Percentiles rank a stretch among this genome's conserved stretches.
These are phyloP conservation scores for Gossypium rotundifolium DNA, from an alignment of 345 rosid genomes.

Conservation along the genomic window DNA sequence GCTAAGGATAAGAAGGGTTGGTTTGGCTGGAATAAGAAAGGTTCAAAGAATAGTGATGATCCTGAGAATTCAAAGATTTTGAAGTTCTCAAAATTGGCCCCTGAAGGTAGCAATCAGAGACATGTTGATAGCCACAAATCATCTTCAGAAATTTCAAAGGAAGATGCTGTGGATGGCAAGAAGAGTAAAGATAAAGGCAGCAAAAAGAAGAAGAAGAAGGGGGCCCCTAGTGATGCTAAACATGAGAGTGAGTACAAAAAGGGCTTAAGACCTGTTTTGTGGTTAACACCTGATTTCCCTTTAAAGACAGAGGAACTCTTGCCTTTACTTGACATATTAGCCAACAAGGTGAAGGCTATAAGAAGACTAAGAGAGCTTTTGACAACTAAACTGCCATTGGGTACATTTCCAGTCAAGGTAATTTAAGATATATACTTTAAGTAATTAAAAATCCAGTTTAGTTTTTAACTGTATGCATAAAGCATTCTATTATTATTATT, in stretches of 20 bases:
- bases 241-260: slow-evolving; percentile 89
- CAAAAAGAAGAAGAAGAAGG: slow-evolving; percentile 86
- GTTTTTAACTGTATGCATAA: not conserved
- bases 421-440: not conserved
- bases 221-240: slow-evolving; percentile 43
- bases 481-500: not conserved
- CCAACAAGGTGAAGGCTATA: slow-evolving; percentile 94
- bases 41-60: slow-evolving; percentile 51
- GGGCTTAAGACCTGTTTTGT: slow-evolving; percentile 91
- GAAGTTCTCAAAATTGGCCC: slow-evolving; percentile 60
- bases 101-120: slow-evolving; percentile 61
- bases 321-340: slow-evolving; percentile 94
- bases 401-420: slow-evolving; percentile 99
- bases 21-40: slow-evolving; percentile 93
- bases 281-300: slow-evolving; percentile 96
- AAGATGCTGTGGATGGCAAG: slow-evolving; percentile 53
- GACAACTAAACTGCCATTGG: slow-evolving; percentile 87
- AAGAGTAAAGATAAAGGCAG: slow-evolving; percentile 71
- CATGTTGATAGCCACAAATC: slow-evolving; percentile 51
- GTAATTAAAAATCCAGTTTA: slow-evolving; percentile 1
- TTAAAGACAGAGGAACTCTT: slow-evolving; percentile 85
- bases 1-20: slow-evolving; percentile 87
- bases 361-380: slow-evolving; percentile 97
- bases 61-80: slow-evolving; percentile 58
- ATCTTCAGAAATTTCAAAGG: slow-evolving; percentile 48